phyloP scores from a whole-genome alignment of 306 rosid genomes.

The Morella rubra region DNA sequence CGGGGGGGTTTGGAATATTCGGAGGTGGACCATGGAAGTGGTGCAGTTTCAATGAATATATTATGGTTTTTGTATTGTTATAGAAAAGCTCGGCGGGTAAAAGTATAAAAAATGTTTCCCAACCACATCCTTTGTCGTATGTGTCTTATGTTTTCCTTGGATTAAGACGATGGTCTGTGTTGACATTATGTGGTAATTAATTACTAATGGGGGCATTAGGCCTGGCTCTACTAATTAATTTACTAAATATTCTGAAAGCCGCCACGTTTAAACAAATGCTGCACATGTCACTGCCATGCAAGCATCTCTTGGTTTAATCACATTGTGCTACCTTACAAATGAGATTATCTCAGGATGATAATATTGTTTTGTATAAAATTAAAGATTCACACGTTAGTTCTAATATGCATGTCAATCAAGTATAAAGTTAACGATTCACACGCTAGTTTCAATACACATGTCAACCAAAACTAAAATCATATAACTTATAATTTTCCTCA shows the following conservation, averaged over 20 bases:
- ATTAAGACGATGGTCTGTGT: neutral
- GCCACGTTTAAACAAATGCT: constrained; percentile 23
- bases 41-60: neutral
- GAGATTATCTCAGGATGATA: constrained; percentile 10
- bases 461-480: no score
- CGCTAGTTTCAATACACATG: no score
- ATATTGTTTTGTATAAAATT: no score
- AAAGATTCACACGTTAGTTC: no score
- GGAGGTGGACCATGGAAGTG: constrained; percentile 29
- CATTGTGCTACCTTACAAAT: neutral
- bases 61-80: constrained; percentile 19
- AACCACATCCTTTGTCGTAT: constrained; percentile 21
- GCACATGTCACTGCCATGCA: constrained; percentile 22
- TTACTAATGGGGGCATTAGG: neutral
- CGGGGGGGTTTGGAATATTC: constrained; percentile 46
- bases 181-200: constrained; percentile 9
- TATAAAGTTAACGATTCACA: no score
- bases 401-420: no score
- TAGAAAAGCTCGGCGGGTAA: neutral
- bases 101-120: neutral
- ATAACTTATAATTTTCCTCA: no score
- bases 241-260: constrained; percentile 13
- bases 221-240: constrained; percentile 11
- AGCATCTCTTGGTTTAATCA: constrained; percentile 9
- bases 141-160: neutral